Evolutionary conservation across 345 rosid species (phyloP), one percentile per base, ranked within the genome.

Genomic region (Crucihimalaya himalaica): DNA sequence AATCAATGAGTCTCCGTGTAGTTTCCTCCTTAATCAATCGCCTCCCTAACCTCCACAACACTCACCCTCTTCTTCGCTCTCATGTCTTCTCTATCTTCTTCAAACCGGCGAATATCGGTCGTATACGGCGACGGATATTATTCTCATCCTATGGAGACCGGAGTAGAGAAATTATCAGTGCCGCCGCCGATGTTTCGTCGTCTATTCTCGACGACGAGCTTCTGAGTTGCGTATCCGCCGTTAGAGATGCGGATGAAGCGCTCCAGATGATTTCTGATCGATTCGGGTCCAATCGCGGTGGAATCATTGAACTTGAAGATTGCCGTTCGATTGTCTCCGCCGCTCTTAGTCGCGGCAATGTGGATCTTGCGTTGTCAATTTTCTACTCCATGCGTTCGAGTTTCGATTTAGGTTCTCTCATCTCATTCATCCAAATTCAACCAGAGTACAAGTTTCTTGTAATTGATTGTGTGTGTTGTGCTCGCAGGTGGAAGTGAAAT

Each of bases 361-460:
- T 80, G 4, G 97, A 87, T 57, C 81, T 95, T 64, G 97, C 97
- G 2, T 43, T 92, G 67, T 90, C 97, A 31, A 82, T 95, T 63
- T 90, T 95, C 84, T 86, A 87, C 45, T 87, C 97, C 59, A 92
- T 95, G 97, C 97, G 92, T 28, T 71, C 91, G 32, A 90, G 89
- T 70, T 95, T 92, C 78, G 92, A 85, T 74, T 86, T 79, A 82
- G 96, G 98, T 89, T 45, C 56, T 27, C 35, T 63, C 34, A 25
- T 37, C 4, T 21, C 67, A 27, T 0, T 15, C 12, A n/a, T n/a
- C 10, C 32, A 16, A 16, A 3, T 45, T 42, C 65, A 54, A 12
- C 0, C 2, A 23, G 27, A 75, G 45, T 51, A 34, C 21, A 57
- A 39, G 25, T 34, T 32, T 9, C 1, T 1, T 46, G 45, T 34